Conservation (phyloP, 768 basidiomycete species). For the Kondoa subrosea region DNA sequence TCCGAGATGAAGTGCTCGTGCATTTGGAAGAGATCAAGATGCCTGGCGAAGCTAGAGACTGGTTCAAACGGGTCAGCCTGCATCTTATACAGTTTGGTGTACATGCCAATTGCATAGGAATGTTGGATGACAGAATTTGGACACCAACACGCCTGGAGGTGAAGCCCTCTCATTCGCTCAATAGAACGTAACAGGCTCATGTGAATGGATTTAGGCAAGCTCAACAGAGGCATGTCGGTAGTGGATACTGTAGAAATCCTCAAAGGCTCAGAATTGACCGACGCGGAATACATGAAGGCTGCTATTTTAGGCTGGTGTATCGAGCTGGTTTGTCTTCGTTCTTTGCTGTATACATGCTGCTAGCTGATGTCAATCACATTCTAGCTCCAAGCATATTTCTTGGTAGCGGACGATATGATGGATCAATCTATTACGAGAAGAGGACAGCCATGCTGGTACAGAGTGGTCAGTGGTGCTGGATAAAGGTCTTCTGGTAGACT, state of each 20-base stretch:
- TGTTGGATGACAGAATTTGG: slow-evolving; percentile 45
- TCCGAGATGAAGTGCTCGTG: slow-evolving; percentile 60
- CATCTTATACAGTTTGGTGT: no score
- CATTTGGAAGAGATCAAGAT: slow-evolving; percentile 54
- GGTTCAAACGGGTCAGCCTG: slow-evolving; percentile 65
- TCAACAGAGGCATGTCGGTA: slow-evolving; percentile 91
- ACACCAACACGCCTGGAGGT: slow-evolving; percentile 81
- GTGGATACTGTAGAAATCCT: slow-evolving; percentile 83
- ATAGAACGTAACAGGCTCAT: not conserved
- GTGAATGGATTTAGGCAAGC: slow-evolving; percentile 49
- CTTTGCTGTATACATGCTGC: not conserved
- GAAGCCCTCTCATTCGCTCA: slow-evolving; percentile 3
- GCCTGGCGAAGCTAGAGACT: slow-evolving; percentile 66
- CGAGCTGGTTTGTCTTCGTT: slow-evolving; percentile 57
- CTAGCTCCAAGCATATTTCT: slow-evolving; percentile 92
- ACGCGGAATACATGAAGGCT: slow-evolving; percentile 73
- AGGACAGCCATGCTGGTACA: slow-evolving; percentile 91
- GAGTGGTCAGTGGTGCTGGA: slow-evolving; percentile 32
- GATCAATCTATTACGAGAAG: slow-evolving; percentile 82
- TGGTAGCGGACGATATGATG: slow-evolving; percentile 96
- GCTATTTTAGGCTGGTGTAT: slow-evolving; percentile 89
- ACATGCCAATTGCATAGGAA: not conserved
- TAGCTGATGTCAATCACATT: not conserved
- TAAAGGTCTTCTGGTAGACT: not conserved
- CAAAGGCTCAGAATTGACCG: slow-evolving; percentile 49